Conservation (phyloP, 1,139 yeast genomes). For the Pichia sp. region DNA sequence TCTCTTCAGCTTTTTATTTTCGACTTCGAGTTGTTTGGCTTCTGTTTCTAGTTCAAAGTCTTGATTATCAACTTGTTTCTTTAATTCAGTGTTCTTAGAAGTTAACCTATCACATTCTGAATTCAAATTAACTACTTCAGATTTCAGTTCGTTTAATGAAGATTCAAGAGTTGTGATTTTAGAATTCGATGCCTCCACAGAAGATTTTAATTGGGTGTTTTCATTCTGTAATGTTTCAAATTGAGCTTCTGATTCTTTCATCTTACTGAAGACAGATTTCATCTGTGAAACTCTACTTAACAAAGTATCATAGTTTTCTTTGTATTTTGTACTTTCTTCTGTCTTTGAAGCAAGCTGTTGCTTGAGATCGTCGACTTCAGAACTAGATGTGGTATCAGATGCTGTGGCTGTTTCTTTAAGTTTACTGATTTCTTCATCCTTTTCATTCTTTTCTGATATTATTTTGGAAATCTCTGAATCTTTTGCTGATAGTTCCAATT, state of each 20-base stretch:
- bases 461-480: constrained; percentile 10
- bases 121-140: constrained; percentile 56
- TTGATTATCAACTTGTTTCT: constrained; percentile 43
- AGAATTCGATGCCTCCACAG: constrained; percentile 11
- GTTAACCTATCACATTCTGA: constrained; percentile 67
- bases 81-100: constrained; percentile 44
- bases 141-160: constrained; percentile 38
- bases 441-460: constrained; percentile 10
- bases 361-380: constrained; percentile 24
- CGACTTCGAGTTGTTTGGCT: constrained; percentile 21
- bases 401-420: constrained; percentile 20
- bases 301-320: constrained; percentile 72
- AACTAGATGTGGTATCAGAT: constrained; percentile 17
- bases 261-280: constrained; percentile 71
- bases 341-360: constrained; percentile 40
- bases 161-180: constrained; percentile 33
- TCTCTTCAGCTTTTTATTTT: constrained; percentile 32
- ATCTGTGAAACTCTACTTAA: constrained; percentile 75
- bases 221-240: constrained; percentile 50
- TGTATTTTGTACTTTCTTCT: constrained; percentile 63
- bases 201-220: constrained; percentile 19
- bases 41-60: constrained; percentile 24
- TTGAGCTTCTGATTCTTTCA: constrained; percentile 75
- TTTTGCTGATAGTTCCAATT: constrained; percentile 8
- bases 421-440: constrained; percentile 25